Conservation (phyloP, 257 asterid genomes). For the Jasminum sambac region DNA sequence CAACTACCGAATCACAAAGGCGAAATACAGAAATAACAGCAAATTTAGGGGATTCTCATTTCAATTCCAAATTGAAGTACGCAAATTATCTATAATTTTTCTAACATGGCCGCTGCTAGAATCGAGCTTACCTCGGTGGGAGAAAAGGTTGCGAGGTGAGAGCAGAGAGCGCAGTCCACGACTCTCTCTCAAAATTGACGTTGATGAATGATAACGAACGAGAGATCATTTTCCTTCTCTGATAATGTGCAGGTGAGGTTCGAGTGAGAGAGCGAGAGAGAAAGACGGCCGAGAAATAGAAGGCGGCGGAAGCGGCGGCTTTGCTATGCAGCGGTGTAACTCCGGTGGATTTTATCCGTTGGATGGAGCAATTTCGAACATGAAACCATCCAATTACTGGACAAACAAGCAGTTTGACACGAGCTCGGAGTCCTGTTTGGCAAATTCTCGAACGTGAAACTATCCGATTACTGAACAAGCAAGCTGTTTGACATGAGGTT, state of each 20-base stretch:
- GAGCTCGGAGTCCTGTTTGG: background rate
- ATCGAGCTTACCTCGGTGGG: constrained; percentile 36
- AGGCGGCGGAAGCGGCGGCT: background rate
- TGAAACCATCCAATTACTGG: background rate
- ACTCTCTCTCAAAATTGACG: constrained; percentile 25
- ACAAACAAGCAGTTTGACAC: background rate
- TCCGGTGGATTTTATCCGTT: background rate
- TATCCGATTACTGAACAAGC: too few species aligned
- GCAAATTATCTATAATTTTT: background rate
- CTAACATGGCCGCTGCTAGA: background rate
- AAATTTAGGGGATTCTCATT: background rate
- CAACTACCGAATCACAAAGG: background rate
- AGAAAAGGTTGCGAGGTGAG: constrained; percentile 37
- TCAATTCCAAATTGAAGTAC: background rate
- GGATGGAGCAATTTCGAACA: background rate
- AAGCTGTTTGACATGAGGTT: too few species aligned
- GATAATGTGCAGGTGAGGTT: background rate
- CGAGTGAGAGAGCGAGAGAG: too few species aligned
- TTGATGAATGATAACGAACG: constrained; percentile 34
- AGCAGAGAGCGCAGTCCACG: constrained; percentile 34
- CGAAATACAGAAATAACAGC: background rate
- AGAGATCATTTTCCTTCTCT: constrained; percentile 31
- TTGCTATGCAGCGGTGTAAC: background rate
- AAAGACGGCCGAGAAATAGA: background rate
- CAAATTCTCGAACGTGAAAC: background rate